Base-by-base conservation (phyloP, 306 rosid genomes). In the Vigna trinervia region DNA sequence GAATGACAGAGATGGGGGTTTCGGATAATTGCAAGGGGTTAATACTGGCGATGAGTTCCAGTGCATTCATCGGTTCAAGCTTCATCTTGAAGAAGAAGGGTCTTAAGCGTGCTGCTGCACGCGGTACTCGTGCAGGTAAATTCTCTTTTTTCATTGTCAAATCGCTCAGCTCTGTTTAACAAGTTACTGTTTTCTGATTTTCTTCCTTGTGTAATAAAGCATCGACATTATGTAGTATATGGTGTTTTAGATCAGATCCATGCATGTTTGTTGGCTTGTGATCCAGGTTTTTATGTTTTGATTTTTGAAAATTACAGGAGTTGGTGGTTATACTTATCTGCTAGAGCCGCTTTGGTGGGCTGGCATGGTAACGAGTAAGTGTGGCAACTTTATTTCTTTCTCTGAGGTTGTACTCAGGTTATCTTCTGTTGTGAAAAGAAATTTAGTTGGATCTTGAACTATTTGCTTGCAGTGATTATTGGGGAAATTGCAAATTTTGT, bases 261-360 rank as follows among this genome's bases (percentile, higher is more conserved):
- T 39, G 17, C 8, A 30, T 6, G 43, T 23, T 41, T 22, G 12
- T 78, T 59, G 14, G 22, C 28, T 69, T 71, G 26, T 77, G 36
- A 71, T 58, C 64, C 15, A 52, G 19, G 62, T 45, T 70, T 6
- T 5, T 41, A 36, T 39, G 2, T 74, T 75, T 65, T 41, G 6
- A 17, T 19, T 76, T 75, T 64, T 81, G 73, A 39, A 71, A 20
- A 67, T 69, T 78, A 82, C 78, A 95, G 98, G 98, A 60, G 85
- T 87, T 67, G 97, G 98, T 2, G 98, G 98, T 19, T 88, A 92
- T 80, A 87, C 97, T 38, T 95, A 95, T 84, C 78, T 95, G 52
- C 54, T 92, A 39, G 97, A 95, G 87, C 98, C 98, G 26, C 92
- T 95, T 58, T 95, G 98, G 98, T 95, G 98, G 98, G 91, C 87